Conservation (phyloP, 2,329 filamentous ascomycete species). For the Xylogone sp. region DNA sequence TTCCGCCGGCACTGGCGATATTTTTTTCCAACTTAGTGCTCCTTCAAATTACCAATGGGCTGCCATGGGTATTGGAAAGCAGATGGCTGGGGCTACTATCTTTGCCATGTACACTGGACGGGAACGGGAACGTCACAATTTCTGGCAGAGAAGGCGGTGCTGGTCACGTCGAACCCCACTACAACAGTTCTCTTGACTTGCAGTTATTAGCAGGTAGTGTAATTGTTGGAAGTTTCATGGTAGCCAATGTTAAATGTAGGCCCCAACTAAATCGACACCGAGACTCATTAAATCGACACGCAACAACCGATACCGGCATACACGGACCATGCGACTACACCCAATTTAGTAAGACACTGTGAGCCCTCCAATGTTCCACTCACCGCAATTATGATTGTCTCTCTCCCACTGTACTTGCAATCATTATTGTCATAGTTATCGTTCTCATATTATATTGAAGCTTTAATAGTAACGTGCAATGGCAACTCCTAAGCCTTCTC, state of each 20-base stretch:
- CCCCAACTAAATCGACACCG: no score
- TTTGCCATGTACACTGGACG: constrained; percentile 55
- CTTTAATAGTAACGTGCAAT: no score
- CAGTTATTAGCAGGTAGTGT: constrained; percentile 51
- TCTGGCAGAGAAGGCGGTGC: constrained; percentile 42
- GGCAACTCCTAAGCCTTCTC: no score
- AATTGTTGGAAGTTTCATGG: constrained; percentile 48
- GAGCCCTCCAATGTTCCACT: no score
- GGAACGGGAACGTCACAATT: constrained; percentile 49
- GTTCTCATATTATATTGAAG: no score
- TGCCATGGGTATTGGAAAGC: constrained; percentile 50
- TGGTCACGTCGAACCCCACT: constrained; percentile 40
- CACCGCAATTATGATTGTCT: no score
- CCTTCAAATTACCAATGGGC: constrained; percentile 51
- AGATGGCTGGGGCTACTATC: constrained; percentile 54
- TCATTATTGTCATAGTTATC: no score
- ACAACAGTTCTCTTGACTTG: constrained; percentile 33
- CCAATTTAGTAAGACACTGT: no score
- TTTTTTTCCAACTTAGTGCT: constrained; percentile 54
- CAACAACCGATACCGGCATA: no score
- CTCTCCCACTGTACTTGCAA: no score
- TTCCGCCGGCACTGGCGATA: constrained; percentile 45
- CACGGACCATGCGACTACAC: no score
- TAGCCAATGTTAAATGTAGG: constrained; percentile 52
- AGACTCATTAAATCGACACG: no score